A percentile compares a stretch with the other conserved stretches of the same genome.
phyloP scores from a whole-genome alignment of 78 protist genomes.

The Chrysochromulina parva region DNA sequence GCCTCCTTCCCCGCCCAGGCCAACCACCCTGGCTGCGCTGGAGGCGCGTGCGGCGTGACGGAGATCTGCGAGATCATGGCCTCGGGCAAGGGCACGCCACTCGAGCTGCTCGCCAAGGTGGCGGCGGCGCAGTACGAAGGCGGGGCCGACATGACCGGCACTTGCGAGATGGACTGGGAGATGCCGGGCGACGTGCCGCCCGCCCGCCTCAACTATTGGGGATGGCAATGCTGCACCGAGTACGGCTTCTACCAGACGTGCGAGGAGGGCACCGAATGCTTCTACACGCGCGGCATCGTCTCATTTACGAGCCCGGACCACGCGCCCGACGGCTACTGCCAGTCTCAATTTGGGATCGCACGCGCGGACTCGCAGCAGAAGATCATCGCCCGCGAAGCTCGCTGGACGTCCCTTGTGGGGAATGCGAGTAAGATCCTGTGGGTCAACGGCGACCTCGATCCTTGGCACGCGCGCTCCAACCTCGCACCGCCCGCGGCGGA shows the following conservation, averaged over 20 bases:
- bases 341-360: too few relatives aligned
- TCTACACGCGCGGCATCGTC: slow-evolving; percentile 26
- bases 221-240: slow-evolving; percentile 64
- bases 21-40: slow-evolving; percentile 53
- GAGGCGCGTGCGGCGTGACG: slow-evolving; percentile 25
- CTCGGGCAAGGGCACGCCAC: background rate
- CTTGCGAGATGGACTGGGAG: too few relatives aligned
- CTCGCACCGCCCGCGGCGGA: background rate
- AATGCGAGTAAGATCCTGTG: slow-evolving; percentile 36
- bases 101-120: background rate
- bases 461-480: slow-evolving; percentile 50
- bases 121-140: background rate
- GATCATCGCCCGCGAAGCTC: too few relatives aligned
- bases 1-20: slow-evolving; percentile 40
- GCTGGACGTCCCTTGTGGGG: too few relatives aligned
- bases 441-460: slow-evolving; percentile 66
- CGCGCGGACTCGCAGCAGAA: too few relatives aligned
- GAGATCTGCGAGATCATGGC: slow-evolving; percentile 29
- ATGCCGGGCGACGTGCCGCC: too few relatives aligned
- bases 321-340: background rate
- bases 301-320: background rate
- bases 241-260: slow-evolving; percentile 73
- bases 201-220: slow-evolving; percentile 41
- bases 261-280: slow-evolving; percentile 41
- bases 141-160: background rate